Conservation (phyloP, 805 yeast genomes). For the Candida piceae region DNA sequence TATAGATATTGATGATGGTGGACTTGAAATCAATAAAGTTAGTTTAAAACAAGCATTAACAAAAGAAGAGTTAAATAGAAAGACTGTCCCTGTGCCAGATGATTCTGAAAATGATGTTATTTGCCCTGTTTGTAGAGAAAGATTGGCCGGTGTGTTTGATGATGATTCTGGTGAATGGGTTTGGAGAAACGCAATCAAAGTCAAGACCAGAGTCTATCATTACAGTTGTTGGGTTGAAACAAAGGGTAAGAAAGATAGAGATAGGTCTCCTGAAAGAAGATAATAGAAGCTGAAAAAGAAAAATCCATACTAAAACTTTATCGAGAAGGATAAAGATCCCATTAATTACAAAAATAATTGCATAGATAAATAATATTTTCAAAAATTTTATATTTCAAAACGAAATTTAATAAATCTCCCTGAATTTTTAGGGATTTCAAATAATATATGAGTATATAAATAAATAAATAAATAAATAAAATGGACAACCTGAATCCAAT, state of each 20-base stretch:
- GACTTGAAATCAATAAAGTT: conserved; percentile 15
- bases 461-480: conserved; percentile 7
- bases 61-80: conserved; percentile 33
- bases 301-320: too few relatives aligned
- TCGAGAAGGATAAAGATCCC: too few relatives aligned
- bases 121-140: conserved; percentile 72
- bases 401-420: too few relatives aligned
- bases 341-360: too few relatives aligned
- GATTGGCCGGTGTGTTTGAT: conserved; percentile 56
- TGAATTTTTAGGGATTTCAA: too few relatives aligned
- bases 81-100: conserved; percentile 63
- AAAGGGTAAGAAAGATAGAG: conserved; percentile 22
- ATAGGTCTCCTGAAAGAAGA: conserved; percentile 27
- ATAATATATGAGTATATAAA: conserved; percentile 1
- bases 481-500: neutral
- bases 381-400: too few relatives aligned
- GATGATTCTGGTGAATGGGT: conserved; percentile 80
- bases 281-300: too few relatives aligned
- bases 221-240: conserved; percentile 68
- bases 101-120: conserved; percentile 52
- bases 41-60: conserved; percentile 6
- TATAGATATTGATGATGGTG: conserved; percentile 17
- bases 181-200: conserved; percentile 61
- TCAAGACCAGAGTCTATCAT: conserved; percentile 47
- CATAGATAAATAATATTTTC: too few relatives aligned